Conservation (phyloP, 2,329 filamentous ascomycete species). For the Periconia digitata region DNA sequence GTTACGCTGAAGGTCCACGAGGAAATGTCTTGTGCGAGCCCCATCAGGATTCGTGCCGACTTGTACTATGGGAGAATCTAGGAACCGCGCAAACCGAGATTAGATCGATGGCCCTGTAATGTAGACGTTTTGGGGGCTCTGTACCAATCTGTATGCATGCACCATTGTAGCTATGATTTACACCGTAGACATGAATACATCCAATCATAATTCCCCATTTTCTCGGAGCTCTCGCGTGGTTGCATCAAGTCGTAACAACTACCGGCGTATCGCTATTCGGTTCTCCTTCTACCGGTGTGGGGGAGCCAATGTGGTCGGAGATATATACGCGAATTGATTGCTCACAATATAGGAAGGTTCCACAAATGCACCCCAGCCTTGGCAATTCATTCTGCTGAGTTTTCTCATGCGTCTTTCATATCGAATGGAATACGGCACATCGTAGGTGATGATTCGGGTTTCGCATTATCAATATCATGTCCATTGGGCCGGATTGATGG, state of each 20-base stretch:
- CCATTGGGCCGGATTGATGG: not conserved
- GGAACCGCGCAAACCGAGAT: not conserved
- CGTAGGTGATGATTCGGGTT: not conserved
- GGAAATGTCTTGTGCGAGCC: not conserved
- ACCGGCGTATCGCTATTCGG: slow-evolving; percentile 10
- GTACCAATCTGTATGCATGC: no score
- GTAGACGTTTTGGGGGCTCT: not conserved
- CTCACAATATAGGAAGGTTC: slow-evolving; percentile 1
- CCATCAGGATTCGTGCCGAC: not conserved
- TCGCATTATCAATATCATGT: not conserved
- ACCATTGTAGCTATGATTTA: not conserved
- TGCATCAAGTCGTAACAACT: slow-evolving; percentile 11
- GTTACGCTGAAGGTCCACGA: not conserved
- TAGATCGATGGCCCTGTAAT: not conserved
- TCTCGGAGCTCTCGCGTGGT: slow-evolving; percentile 4
- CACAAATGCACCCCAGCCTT: slow-evolving; percentile 4
- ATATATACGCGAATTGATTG: slow-evolving; percentile 2
- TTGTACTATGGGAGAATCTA: slow-evolving; percentile 1
- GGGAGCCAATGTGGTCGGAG: slow-evolving; percentile 2
- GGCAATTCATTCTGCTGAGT: not conserved
- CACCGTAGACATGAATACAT: not conserved
- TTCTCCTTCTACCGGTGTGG: slow-evolving; percentile 15
- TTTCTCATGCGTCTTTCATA: not conserved
- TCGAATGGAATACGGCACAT: not conserved
- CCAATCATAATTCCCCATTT: no score